Evolutionary conservation across 106 monocot species (phyloP), one percentile per base, ranked within the genome.

Genomic region (Dendrobium chrysotoxum): DNA sequence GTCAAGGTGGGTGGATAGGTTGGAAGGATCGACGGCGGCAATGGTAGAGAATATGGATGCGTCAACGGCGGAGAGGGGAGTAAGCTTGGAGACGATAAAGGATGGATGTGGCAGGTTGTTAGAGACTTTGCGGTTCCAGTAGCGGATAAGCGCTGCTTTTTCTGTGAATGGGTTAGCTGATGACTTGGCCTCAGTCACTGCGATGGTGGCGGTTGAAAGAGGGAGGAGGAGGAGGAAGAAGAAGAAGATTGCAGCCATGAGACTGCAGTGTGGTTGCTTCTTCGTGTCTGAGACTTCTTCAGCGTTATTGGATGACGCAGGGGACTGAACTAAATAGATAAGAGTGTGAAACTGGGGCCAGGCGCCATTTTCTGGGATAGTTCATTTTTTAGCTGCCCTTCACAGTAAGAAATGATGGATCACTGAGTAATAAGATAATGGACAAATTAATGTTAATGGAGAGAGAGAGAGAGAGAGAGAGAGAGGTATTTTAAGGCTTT

Each of bases 41-140:
- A 89, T 84, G 44, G 83, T 35, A 44, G 86, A 80, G 79, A 86
- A 86, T 40, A 79, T 26, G 78, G 89, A 82, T 35, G 82, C 77
- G 53, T 89, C 86, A 80, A 76, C 38, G 50, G 90, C 86, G 50
- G 92, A 89, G 77, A 95, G 87, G 0, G 95, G 95, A 42, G 92
- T 92, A 79, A 92, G 87, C 80, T 92, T 92, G 84, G 90, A 87
- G 78, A 86, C 73, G 83, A 95, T 76, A 85, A 95, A 95, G 16
- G 57, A 35, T 7, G 95, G 95, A 44, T 84, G 87, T 15, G 87
- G 90, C 12, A 40, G 45, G 75, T 41, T 71, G 82, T 75, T 80
- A 77, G 86, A 73, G 73, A 95, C 82, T 77, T 92, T 95, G 57
- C 85, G 80, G 80, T 86, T 53, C 95, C 95, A 95, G 95, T 95